Base-by-base conservation (phyloP, 176 grass and related monocot species). In the Rhynchospora tenuis region DNA sequence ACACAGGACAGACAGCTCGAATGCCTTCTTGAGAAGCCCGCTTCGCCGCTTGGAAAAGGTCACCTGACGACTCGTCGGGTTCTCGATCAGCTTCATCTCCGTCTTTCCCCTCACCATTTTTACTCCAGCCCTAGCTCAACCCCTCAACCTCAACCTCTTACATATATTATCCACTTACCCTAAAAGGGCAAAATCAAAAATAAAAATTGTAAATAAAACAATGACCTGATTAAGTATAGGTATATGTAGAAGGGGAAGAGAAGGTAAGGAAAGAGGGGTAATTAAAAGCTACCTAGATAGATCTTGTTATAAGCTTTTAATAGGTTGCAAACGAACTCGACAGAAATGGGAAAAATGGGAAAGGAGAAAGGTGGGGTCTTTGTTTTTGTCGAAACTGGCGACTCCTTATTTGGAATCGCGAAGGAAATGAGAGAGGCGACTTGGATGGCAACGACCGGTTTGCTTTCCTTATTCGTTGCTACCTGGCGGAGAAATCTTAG, bases 51-150 rank as follows among this genome's bases (percentile, higher is more conserved):
- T 82, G 9, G 80, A 82, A 23, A 82, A 82, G 46, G 80, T 82
- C 44, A 82, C 80, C 61, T 82, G 80, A 15, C 80, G 80, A 20
- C 80, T 82, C 3, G 80, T 82, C 80, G 80, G 80, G 26, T 82
- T 82, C 59, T 82, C 80, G 46, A 82, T 82, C 80, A 60, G 29
- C 6, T 82, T 82, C 80, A 82, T 65, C 80, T 82, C n/a, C 2
- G 80, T 82, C 61, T 82, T 82, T 52, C 80, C 80, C 59, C 80
- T 82, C 31, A 82, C 80, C 80, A 82, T 82, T 82, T 82, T 63
- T 55, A 14, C 24, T 55, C 12, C 16, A 76, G 47, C 6, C 13
- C 72, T 45, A 38, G 33, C 33, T 38, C 33, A 38, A 38, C 48
- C 24, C 9, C 72, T 27, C 48, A 55, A 76, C 60, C 42, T 82